Evolutionary conservation across 2,329 filamentous ascomycete species (phyloP).

Genomic region (Claviceps spartinae): DNA sequence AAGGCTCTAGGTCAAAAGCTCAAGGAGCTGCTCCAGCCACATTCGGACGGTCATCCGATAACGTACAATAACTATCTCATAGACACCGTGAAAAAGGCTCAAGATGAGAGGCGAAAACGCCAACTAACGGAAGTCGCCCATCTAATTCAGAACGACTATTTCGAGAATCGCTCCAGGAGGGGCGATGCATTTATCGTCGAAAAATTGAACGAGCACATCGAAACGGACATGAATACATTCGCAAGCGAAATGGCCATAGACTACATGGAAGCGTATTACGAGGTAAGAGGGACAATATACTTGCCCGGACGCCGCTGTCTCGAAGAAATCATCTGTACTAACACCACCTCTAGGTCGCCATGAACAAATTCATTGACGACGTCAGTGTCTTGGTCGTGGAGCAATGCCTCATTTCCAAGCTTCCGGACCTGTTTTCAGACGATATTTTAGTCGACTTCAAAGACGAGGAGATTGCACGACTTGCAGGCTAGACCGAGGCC

Average conservation of each 20-base stretch:
- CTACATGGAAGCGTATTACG: conserved; percentile 27
- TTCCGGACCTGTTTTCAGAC: conserved; percentile 10
- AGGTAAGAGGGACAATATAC: conserved; percentile 13
- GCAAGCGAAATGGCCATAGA: conserved; percentile 15
- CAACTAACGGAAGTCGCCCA: background rate
- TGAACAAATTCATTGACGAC: conserved; percentile 12
- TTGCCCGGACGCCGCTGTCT: background rate
- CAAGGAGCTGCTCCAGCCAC: conserved; percentile 1
- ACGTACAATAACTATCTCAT: conserved; percentile 39
- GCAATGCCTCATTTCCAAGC: conserved; percentile 8
- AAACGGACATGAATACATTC: conserved; percentile 2
- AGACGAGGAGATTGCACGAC: conserved; percentile 4
- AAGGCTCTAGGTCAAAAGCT: conserved; percentile 15
- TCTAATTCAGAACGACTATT: background rate
- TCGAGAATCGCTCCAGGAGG: too few relatives aligned
- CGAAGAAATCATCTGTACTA: background rate
- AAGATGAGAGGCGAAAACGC: conserved; percentile 5
- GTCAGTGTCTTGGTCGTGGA: conserved; percentile 15
- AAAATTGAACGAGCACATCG: background rate
- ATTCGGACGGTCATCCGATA: conserved; percentile 27
- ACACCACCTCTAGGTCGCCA: conserved; percentile 8
- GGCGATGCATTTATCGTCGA: background rate
- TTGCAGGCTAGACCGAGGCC: conserved; percentile 1
- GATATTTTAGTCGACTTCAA: conserved; percentile 9
- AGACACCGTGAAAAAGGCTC: conserved; percentile 21